phyloP scores from a whole-genome alignment of 306 rosid species.

The Malus orientalis region DNA sequence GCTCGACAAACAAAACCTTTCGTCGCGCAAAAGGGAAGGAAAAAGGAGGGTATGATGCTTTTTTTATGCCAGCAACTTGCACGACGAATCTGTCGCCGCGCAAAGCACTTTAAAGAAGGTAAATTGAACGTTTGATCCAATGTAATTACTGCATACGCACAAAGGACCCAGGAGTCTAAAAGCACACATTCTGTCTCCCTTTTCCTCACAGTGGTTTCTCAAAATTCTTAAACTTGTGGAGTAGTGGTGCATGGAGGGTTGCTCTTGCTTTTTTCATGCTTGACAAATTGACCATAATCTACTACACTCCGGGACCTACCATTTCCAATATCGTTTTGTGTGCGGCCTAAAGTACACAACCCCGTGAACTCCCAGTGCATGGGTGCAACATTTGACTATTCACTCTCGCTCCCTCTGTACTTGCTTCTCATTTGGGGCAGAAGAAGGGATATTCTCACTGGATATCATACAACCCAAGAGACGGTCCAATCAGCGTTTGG shows the following conservation, averaged over 20 bases:
- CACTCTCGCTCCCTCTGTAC: background rate
- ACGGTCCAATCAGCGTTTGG: background rate
- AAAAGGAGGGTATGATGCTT: no score
- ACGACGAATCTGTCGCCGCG: no score
- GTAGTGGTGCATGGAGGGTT: background rate
- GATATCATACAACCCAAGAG: background rate
- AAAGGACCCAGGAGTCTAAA: no score
- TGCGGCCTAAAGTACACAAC: conserved; percentile 8
- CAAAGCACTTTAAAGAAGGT: no score
- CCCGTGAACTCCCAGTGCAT: conserved; percentile 25
- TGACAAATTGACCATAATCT: background rate
- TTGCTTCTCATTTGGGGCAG: background rate
- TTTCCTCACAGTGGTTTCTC: no score
- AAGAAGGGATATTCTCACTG: background rate
- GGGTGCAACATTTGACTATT: background rate
- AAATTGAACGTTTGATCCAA: no score
- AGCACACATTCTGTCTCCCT: no score
- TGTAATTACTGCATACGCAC: no score
- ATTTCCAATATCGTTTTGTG: conserved; percentile 12
- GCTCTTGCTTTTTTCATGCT: background rate
- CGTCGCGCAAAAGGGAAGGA: no score
- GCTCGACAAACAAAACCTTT: no score
- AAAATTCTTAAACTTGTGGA: no score
- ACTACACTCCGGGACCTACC: background rate
- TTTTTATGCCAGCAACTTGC: no score